Percentiles rank a stretch among this genome's conserved stretches.
Evolutionary conservation across 1,284 basidiomycete genomes (phyloP).

Genomic region (Cutaneotrichosporon sp.): DNA sequence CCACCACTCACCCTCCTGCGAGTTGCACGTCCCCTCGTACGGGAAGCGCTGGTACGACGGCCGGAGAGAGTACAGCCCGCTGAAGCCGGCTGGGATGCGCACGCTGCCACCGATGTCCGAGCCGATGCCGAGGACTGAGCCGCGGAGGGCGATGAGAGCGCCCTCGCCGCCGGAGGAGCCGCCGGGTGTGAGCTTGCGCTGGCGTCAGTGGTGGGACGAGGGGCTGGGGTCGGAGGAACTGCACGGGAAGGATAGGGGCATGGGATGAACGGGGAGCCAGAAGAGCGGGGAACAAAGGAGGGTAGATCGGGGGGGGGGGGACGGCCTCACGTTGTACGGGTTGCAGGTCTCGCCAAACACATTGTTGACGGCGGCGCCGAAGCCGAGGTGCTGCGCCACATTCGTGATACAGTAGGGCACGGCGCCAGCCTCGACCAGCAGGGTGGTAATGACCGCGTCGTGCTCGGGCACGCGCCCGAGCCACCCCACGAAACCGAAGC

Average conservation of each 20-base stretch:
- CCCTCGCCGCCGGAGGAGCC: constrained; percentile 54
- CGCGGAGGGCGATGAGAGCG: constrained; percentile 49
- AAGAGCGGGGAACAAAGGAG: too few species aligned
- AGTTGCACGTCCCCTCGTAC: not conserved
- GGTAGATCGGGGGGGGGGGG: too few species aligned
- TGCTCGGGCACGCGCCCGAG: constrained; percentile 13
- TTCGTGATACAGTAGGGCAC: constrained; percentile 34
- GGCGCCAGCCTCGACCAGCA: constrained; percentile 28
- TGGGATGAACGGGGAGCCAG: too few species aligned
- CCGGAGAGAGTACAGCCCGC: constrained; percentile 22
- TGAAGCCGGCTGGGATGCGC: constrained; percentile 35
- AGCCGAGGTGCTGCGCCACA: constrained; percentile 1
- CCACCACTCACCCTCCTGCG: constrained; percentile 1
- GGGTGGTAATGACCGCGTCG: constrained; percentile 22
- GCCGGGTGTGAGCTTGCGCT: constrained; percentile 44
- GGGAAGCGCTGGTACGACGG: constrained; percentile 21
- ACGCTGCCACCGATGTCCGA: constrained; percentile 60
- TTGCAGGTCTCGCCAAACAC: constrained; percentile 44
- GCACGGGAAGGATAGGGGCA: too few species aligned
- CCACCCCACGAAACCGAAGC: not conserved
- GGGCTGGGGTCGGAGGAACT: too few species aligned
- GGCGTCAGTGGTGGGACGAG: too few species aligned
- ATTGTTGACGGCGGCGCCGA: constrained; percentile 38
- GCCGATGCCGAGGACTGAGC: constrained; percentile 48
- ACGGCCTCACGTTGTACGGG: constrained; percentile 48